phyloP scores from a whole-genome alignment of 2,329 filamentous ascomycete species.

The Aaosphaeria pasadenensis region DNA sequence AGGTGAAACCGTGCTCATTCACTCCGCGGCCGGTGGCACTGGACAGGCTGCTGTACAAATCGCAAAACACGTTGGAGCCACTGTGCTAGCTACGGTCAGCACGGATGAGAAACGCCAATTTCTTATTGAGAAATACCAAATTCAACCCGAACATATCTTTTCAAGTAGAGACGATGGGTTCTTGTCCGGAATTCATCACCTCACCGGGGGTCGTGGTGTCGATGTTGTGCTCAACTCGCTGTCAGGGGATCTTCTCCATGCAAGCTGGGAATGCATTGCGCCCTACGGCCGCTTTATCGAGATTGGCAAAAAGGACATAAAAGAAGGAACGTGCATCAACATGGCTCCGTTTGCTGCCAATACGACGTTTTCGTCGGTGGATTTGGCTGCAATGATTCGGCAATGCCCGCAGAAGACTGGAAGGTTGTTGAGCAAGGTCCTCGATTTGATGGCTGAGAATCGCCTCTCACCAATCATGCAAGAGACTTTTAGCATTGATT shows the following conservation, averaged over 20 bases:
- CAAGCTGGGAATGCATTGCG: constrained; percentile 21
- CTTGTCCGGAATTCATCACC: constrained; percentile 11
- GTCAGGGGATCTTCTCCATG: constrained; percentile 15
- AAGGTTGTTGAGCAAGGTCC: background rate
- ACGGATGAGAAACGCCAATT: constrained; percentile 21
- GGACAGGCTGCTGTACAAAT: constrained; percentile 17
- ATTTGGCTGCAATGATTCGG: background rate
- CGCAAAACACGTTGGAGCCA: constrained; percentile 3
- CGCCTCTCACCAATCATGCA: background rate
- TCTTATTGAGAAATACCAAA: constrained; percentile 16
- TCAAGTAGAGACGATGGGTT: constrained; percentile 20
- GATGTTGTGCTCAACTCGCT: constrained; percentile 31
- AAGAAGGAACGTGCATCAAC: background rate
- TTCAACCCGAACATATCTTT: constrained; percentile 29
- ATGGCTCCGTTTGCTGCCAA: background rate
- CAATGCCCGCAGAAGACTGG: background rate
- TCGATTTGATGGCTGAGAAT: background rate
- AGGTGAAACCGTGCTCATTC: constrained; percentile 26
- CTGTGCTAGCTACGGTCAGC: constrained; percentile 16
- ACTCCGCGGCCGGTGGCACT: constrained; percentile 16
- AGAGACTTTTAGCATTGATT: background rate
- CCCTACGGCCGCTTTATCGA: constrained; percentile 21
- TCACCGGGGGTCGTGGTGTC: constrained; percentile 23
- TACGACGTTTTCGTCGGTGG: background rate
- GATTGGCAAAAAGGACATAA: constrained; percentile 6